Percentiles rank a stretch among this genome's conserved stretches.
Conservation (phyloP, 164 flowering plant species). For the Vitis labrusca region DNA sequence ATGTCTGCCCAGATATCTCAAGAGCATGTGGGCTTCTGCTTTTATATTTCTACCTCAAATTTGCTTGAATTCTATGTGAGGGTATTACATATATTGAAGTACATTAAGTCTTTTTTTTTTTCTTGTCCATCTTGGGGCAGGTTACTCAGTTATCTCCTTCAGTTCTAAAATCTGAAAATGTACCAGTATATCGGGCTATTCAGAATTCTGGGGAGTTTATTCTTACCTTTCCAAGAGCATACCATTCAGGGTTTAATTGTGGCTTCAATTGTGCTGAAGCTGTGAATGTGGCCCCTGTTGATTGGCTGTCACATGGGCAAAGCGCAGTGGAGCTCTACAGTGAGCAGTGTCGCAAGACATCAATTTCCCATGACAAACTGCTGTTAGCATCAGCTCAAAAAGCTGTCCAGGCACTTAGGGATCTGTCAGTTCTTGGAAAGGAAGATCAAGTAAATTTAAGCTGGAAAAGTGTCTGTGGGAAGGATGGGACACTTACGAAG, state of each 20-base stretch:
- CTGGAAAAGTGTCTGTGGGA: slow-evolving; percentile 68
- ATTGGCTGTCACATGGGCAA: slow-evolving; percentile 82
- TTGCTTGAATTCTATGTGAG: not conserved
- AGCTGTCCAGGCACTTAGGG: slow-evolving; percentile 61
- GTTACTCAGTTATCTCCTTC: slow-evolving; percentile 87
- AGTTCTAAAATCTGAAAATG: slow-evolving; percentile 64
- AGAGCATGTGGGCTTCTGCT: not conserved
- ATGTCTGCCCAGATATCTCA: no score
- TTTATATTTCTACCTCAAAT: not conserved
- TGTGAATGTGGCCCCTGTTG: slow-evolving; percentile 83
- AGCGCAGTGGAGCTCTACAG: slow-evolving; percentile 76
- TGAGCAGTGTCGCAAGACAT: slow-evolving; percentile 65
- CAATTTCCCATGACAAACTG: slow-evolving; percentile 78
- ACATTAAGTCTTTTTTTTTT: not conserved
- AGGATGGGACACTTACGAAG: slow-evolving; percentile 61
- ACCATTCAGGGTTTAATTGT: slow-evolving; percentile 81
- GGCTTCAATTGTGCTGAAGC: slow-evolving; percentile 92
- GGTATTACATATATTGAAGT: not conserved
- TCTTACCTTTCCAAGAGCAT: slow-evolving; percentile 84
- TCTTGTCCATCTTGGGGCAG: slow-evolving; percentile 26
- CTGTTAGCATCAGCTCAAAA: slow-evolving; percentile 51
- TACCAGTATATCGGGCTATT: slow-evolving; percentile 65
- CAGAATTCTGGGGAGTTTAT: slow-evolving; percentile 80
- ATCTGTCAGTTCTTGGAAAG: slow-evolving; percentile 33
- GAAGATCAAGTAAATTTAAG: slow-evolving; percentile 37